A percentile compares a stretch with the other conserved stretches of the same genome.
These are phyloP conservation scores for Kwoniella sp. DNA, from an alignment of 768 basidiomycete species.

Conservation along the genomic window DNA sequence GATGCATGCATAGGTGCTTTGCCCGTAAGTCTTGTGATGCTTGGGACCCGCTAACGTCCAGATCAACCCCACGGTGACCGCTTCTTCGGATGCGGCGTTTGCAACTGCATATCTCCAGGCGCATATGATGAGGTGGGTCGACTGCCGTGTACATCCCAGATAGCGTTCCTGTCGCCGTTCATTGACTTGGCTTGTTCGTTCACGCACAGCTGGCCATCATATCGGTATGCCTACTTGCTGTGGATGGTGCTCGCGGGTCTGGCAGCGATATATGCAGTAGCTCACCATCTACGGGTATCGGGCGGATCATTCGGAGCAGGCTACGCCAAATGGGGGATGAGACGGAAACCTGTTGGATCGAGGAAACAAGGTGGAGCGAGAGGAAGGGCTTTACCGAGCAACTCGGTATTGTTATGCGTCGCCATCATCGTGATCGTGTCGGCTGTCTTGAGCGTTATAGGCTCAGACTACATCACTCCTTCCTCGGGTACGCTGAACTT, in stretches of 20 bases:
- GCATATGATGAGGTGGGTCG: constrained; percentile 55
- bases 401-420: constrained; percentile 66
- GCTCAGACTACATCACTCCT: constrained; percentile 71
- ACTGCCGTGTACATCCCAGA: too few species aligned
- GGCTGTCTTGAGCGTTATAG: constrained; percentile 63
- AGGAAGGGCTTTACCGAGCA: constrained; percentile 61
- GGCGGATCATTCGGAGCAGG: constrained; percentile 60
- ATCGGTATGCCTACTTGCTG: constrained; percentile 54
- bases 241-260: constrained; percentile 51
- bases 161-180: too few species aligned
- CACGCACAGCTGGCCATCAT: constrained; percentile 47
- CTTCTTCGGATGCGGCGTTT: constrained; percentile 50
- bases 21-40: constrained; percentile 14
- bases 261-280: constrained; percentile 44
- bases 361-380: constrained; percentile 30
- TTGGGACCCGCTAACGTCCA: constrained; percentile 17
- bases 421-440: constrained; percentile 59
- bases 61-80: constrained; percentile 50
- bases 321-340: constrained; percentile 62
- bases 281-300: constrained; percentile 50
- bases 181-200: neutral
- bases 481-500: constrained; percentile 60
- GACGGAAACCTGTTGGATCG: constrained; percentile 46
- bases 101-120: constrained; percentile 51
- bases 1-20: constrained; percentile 26